These are phyloP conservation scores for Quercus lobata DNA, from an alignment of 331 rosid genomes.

Conservation along the genomic window DNA sequence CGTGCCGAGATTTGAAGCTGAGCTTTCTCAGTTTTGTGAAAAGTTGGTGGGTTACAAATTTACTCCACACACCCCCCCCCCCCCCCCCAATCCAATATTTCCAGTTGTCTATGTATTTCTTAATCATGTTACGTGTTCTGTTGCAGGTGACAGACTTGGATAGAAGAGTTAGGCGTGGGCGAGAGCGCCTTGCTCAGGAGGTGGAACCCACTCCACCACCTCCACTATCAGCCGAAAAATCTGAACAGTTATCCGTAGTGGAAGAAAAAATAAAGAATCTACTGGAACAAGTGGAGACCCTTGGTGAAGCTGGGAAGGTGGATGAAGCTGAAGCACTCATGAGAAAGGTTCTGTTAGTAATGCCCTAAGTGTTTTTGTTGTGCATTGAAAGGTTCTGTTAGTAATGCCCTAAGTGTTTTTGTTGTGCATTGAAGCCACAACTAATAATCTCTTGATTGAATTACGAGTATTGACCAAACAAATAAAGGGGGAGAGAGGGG, in stretches of 20 bases:
- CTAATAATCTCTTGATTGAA: not conserved
- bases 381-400: slow-evolving; percentile 56
- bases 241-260: slow-evolving; percentile 77
- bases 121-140: not conserved
- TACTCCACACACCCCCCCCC: not conserved
- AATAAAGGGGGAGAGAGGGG: not conserved
- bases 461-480: not conserved
- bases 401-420: not conserved
- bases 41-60: slow-evolving; percentile 61
- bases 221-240: slow-evolving; percentile 77
- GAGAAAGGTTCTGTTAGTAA: slow-evolving; percentile 71
- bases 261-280: slow-evolving; percentile 98
- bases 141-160: slow-evolving; percentile 94
- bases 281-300: slow-evolving; percentile 92
- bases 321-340: slow-evolving; percentile 99
- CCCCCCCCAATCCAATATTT: not conserved
- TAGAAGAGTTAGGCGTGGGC: slow-evolving; percentile 94
- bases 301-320: slow-evolving; percentile 99
- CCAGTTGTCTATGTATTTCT: not conserved
- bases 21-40: slow-evolving; percentile 92
- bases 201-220: slow-evolving; percentile 92
- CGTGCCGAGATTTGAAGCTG: slow-evolving; percentile 89
- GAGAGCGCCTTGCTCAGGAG: slow-evolving; percentile 97
- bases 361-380: not conserved
- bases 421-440: not conserved